Base-by-base conservation (phyloP, 2,329 filamentous ascomycete species). In the Magnaporthiopsis rhizophila region DNA sequence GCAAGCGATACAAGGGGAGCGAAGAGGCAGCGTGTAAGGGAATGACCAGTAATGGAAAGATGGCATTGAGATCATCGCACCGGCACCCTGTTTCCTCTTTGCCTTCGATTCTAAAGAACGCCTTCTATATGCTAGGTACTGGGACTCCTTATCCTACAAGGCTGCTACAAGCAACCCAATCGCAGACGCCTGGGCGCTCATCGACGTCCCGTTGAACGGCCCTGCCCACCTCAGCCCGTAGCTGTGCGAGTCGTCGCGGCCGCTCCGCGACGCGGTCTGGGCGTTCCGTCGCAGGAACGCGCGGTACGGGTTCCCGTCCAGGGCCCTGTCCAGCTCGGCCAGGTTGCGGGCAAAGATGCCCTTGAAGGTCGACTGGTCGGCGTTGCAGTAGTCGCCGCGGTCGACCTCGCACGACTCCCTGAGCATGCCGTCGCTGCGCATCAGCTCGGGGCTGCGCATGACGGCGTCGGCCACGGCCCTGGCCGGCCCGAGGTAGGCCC, bases 271-370 rank as follows among this genome's bases (percentile, higher is more conserved):
- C 56, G 63, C 68, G 34, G 62, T 65, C 67, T 66, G 63, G 7
- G 70, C 70, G 59, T 73, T 73, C 8, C 57, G 36, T 45, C 60
- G 58, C 28, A 73, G 59, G 21, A 67, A 72, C 15, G 13, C 30
- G 7, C 63, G 60, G 62, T 71, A 73, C 21, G 68, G 69, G 24
- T 62, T 59, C 59, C 36, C 62, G 8, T 45, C 53, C n/a, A 68
- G n/a, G 26, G 64, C 45, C 1, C 38, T 70, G 28, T 88, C 78
- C 45, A 92, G 74, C 64, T 83, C 81, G 45, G 80, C 79, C 26
- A 92, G 75, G 70, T 89, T 89, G 26, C 87, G 81, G 21, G 84
- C 79, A 67, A 91, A 90, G 50, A 91, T 79, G 3, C 89, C 89
- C 74, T 92, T 91, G 80, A 91, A 92, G 28, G 67, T 62, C 63